Percentiles rank a stretch among this genome's conserved stretches.
Conservation (phyloP, 2,329 filamentous ascomycete species). For the Claviceps quebecensis region DNA sequence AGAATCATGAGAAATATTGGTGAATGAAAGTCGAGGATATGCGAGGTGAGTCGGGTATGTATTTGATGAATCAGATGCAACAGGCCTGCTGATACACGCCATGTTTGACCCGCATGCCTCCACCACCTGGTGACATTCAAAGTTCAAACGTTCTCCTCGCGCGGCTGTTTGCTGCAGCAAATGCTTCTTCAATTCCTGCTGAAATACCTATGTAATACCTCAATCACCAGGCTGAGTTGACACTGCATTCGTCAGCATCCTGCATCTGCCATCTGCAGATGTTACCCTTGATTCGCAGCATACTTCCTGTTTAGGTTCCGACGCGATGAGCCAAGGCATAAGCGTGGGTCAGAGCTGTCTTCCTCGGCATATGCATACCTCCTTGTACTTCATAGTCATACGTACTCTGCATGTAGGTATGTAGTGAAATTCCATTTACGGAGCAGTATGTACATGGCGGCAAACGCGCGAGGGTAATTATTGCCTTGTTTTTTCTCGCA, state of each 20-base stretch:
- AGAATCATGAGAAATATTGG: neutral
- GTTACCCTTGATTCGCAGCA: too few relatives aligned
- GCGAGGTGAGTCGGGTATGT: neutral
- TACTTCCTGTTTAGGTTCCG: too few relatives aligned
- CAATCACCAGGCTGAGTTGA: neutral
- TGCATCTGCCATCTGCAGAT: too few relatives aligned
- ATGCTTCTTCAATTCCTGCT: too few relatives aligned
- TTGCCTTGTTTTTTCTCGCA: neutral
- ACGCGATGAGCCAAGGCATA: too few relatives aligned
- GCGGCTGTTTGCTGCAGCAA: too few relatives aligned
- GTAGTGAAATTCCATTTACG: neutral
- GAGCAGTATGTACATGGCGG: neutral
- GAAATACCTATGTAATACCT: too few relatives aligned
- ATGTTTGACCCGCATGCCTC: slow-evolving; percentile 1
- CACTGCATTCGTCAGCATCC: neutral
- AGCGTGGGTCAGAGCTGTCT: too few relatives aligned
- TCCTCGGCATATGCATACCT: too few relatives aligned
- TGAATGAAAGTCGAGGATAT: neutral
- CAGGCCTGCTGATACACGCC: slow-evolving; percentile 3
- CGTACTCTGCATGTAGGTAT: too few relatives aligned
- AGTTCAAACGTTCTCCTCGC: too few relatives aligned
- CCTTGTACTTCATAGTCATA: too few relatives aligned
- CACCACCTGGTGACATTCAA: neutral
- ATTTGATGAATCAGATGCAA: neutral
- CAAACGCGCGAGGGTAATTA: neutral